These are phyloP conservation scores for Daedaleopsis sinensis DNA, from an alignment of 768 basidiomycete species.

Conservation along the genomic window DNA sequence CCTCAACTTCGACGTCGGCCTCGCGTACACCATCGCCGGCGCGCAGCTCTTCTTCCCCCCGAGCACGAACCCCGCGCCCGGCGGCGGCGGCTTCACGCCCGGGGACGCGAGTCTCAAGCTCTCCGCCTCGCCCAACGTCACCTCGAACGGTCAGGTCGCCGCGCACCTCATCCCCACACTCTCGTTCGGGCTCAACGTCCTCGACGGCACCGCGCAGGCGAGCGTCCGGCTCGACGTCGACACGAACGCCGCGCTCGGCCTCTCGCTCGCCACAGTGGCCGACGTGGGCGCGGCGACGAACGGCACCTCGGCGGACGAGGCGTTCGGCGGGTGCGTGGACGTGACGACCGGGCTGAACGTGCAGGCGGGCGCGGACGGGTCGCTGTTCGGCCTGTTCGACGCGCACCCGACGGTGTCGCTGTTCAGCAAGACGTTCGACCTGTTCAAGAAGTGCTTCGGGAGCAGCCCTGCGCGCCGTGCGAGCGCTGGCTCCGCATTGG, in stretches of 20 bases:
- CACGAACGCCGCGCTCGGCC: slow-evolving; percentile 29
- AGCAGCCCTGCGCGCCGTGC: slow-evolving; percentile 13
- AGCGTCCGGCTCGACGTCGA: slow-evolving; percentile 45
- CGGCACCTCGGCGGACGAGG: slow-evolving; percentile 14
- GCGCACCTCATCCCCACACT: slow-evolving; percentile 54
- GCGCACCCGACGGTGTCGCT: slow-evolving; percentile 20
- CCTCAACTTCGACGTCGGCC: slow-evolving; percentile 43
- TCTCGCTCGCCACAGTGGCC: slow-evolving; percentile 26
- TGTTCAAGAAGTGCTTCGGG: slow-evolving; percentile 31
- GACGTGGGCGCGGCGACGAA: background rate
- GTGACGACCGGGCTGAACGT: slow-evolving; percentile 25
- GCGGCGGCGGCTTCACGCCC: slow-evolving; percentile 6
- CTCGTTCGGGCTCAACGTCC: slow-evolving; percentile 47
- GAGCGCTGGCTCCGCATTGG: slow-evolving; percentile 8
- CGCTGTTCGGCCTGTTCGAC: slow-evolving; percentile 28
- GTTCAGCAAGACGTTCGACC: slow-evolving; percentile 26
- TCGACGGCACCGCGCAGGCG: slow-evolving; percentile 40
- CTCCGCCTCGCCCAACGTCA: slow-evolving; percentile 42
- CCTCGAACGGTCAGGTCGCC: slow-evolving; percentile 43
- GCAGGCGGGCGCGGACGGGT: slow-evolving; percentile 24
- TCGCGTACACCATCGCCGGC: slow-evolving; percentile 47
- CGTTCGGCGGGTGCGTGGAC: slow-evolving; percentile 26
- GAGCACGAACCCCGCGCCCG: slow-evolving; percentile 18
- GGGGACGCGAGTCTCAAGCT: slow-evolving; percentile 42
- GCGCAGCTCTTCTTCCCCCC: slow-evolving; percentile 50